phyloP scores from a whole-genome alignment of 176 grass and related monocot species.

The Dactylis glomerata region DNA sequence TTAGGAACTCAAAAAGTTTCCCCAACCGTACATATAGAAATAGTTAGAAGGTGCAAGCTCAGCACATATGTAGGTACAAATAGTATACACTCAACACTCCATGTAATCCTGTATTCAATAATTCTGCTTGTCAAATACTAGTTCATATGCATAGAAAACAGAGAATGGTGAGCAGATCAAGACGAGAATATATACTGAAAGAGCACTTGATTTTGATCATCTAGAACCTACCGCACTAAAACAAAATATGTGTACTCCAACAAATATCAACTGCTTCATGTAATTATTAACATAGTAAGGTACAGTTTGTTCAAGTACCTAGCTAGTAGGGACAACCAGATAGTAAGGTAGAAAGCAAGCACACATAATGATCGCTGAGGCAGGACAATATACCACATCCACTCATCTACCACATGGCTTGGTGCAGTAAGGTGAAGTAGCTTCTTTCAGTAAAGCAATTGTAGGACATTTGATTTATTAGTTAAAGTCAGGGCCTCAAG shows the following conservation, averaged over 20 bases:
- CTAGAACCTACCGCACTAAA: background rate
- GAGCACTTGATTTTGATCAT: background rate
- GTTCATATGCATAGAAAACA: background rate
- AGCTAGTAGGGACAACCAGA: background rate
- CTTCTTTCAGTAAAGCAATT: background rate
- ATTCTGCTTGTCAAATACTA: background rate
- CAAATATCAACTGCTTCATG: background rate
- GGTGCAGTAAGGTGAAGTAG: background rate
- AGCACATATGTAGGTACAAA: background rate
- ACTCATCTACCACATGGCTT: constrained; percentile 6
- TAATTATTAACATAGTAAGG: background rate
- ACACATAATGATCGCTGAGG: background rate
- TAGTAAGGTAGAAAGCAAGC: background rate
- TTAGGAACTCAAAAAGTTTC: background rate
- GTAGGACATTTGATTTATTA: background rate
- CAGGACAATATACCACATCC: background rate
- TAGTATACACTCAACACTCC: background rate
- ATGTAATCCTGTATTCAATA: background rate
- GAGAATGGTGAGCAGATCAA: background rate
- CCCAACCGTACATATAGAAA: constrained; percentile 8
- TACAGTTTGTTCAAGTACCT: background rate
- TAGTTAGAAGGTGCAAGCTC: background rate
- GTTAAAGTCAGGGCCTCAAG: background rate
- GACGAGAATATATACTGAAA: background rate
- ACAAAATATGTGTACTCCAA: background rate